These are phyloP conservation scores for Phialophora verrucosa DNA, from an alignment of 2,329 filamentous ascomycete species.

Conservation along the genomic window DNA sequence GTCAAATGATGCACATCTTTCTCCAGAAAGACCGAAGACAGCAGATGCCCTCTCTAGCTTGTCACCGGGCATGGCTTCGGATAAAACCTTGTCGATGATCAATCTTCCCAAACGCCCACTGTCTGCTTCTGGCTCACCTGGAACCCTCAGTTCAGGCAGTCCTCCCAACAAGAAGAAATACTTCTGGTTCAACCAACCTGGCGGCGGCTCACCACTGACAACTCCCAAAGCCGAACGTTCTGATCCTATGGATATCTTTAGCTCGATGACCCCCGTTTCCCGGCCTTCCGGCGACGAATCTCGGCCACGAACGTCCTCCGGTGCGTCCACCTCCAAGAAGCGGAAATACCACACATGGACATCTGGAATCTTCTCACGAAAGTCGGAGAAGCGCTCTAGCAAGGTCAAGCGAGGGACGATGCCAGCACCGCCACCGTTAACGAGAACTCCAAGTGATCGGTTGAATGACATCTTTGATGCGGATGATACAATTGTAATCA, in stretches of 20 bases:
- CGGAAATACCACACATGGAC: conserved; percentile 75
- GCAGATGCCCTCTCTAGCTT: conserved; percentile 46
- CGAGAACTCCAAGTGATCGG: conserved; percentile 48
- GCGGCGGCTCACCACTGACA: conserved; percentile 42
- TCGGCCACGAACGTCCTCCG: conserved; percentile 42
- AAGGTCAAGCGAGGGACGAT: conserved; percentile 51
- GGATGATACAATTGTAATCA: conserved; percentile 56
- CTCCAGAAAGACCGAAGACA: conserved; percentile 50
- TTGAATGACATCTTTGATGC: conserved; percentile 56
- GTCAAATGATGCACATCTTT: conserved; percentile 32
- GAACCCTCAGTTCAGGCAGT: conserved; percentile 33
- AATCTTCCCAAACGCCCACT: conserved; percentile 48
- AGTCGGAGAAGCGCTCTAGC: conserved; percentile 52
- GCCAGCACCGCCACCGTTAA: conserved; percentile 52
- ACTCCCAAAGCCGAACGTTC: conserved; percentile 41
- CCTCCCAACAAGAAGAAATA: conserved; percentile 41
- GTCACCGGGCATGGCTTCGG: conserved; percentile 39
- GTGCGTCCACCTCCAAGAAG: conserved; percentile 59
- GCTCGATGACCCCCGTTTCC: conserved; percentile 1
- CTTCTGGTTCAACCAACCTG: conserved; percentile 42
- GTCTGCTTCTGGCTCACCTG: conserved; percentile 46
- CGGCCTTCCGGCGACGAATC: conserved; percentile 30
- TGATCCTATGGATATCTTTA: conserved; percentile 34
- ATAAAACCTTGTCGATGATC: conserved; percentile 37
- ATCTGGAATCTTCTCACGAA: conserved; percentile 58